A percentile compares a stretch with the other conserved stretches of the same genome.
phyloP scores from a whole-genome alignment of 2,329 filamentous ascomycete species.

The Aspergillus japonicus region DNA sequence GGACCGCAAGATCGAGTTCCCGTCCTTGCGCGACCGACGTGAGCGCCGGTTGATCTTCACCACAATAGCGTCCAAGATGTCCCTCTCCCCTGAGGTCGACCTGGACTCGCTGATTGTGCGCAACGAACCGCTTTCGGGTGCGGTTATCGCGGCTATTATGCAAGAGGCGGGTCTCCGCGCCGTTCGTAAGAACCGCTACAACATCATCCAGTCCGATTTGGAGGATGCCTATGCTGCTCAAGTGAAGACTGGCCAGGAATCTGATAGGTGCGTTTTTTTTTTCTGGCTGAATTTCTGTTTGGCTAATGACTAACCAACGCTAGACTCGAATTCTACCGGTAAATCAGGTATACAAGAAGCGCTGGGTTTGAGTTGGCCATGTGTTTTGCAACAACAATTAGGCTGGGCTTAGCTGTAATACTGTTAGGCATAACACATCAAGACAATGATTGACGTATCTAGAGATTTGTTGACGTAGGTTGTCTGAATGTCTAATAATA shows the following conservation, averaged over 20 bases:
- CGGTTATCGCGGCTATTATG: slow-evolving; percentile 98
- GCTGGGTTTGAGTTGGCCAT: slow-evolving; percentile 12
- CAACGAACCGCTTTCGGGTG: slow-evolving; percentile 92
- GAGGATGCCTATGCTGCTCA: slow-evolving; percentile 97
- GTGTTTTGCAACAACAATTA: slow-evolving; percentile 21
- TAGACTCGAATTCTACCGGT: slow-evolving; percentile 90
- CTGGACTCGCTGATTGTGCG: slow-evolving; percentile 93
- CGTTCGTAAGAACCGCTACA: slow-evolving; percentile 96
- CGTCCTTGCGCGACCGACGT: slow-evolving; percentile 86
- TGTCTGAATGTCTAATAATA: background rate
- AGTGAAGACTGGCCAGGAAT: slow-evolving; percentile 78
- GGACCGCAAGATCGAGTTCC: slow-evolving; percentile 98
- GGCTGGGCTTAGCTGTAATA: slow-evolving; percentile 31
- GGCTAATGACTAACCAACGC: slow-evolving; percentile 48
- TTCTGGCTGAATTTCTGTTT: slow-evolving; percentile 10
- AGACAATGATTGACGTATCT: slow-evolving; percentile 16
- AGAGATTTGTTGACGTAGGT: background rate
- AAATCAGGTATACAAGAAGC: slow-evolving; percentile 17
- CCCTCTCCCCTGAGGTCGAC: slow-evolving; percentile 91
- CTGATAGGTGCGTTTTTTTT: slow-evolving; percentile 52
- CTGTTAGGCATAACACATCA: slow-evolving; percentile 20
- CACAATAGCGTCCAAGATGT: slow-evolving; percentile 98
- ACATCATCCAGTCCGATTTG: slow-evolving; percentile 95
- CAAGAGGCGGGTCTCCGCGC: slow-evolving; percentile 94
- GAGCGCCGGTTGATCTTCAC: slow-evolving; percentile 95